Base-by-base conservation (phyloP, 495 filamentous ascomycete species). In the Aspergillus ellipticus region DNA sequence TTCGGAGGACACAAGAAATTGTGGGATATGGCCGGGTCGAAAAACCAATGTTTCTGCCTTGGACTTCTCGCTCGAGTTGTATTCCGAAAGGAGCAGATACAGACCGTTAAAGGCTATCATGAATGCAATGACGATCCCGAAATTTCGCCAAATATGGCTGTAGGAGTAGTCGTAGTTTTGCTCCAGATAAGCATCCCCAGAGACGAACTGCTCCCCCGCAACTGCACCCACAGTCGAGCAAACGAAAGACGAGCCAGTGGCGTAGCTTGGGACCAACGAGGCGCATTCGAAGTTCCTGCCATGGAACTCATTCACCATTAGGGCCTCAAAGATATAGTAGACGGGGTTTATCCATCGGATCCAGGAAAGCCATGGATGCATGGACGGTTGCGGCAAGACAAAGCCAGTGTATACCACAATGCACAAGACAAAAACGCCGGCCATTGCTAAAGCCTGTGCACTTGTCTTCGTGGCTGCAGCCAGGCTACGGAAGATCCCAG, bases 101-200 rank as follows among this genome's bases (percentile, higher is more conserved):
- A 76, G 41, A 7, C 62, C 29, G 16, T 79, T 74, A 62, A 86
- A 85, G 60, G 83, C 81, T 2, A 79, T 53, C 57, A 76, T 75
- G 60, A 88, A 85, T 2, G 75, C 83, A 53, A 81, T 69, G 4
- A 88, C 71, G 54, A 89, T 80, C 2, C 83, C 85, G 49, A 82
- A 71, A 51, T 88, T 86, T 6, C 84, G 66, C 85, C 85, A 89
- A 0, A 86, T 55, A 56, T 88, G 81, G 0, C 66, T 68, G 43
- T 78, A 72, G 1, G 64, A 65, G 57, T 87, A 87, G 0, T 62
- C 54, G 56, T 78, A 87, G 31, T 77, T 79, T 7, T 68, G 56
- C n/a, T 73, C 51, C 29, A 85, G 78, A 59, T 79, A 86, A 6
- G 64, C 61, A 42, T 74, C 76, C 2, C 83, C 80, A 22, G 57